Evolutionary conservation across 2,329 filamentous ascomycete genomes (phyloP), one percentile per base, ranked within the genome.

Genomic region (Cytospora piceicola): DNA sequence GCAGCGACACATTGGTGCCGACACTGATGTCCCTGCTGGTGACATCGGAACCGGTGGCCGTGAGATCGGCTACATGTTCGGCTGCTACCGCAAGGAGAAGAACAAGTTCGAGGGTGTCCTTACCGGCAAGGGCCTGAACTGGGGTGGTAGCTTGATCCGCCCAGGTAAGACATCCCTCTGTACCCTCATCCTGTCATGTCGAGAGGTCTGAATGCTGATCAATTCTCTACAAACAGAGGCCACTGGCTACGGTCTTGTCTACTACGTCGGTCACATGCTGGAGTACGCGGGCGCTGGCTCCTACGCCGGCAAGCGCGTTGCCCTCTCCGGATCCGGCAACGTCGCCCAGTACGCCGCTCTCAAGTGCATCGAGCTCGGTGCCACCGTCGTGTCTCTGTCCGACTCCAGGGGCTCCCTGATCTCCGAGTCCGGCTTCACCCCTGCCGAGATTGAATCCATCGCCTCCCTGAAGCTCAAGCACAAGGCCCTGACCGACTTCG

Each of bases 241-340:
- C 73, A 99, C 95, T 65, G 95, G 95, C 67, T 98, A 92, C 81
- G 95, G 95, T 80, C 88, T 97, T 68, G 90, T 97, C 79, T 98
- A 98, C 88, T 96, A 97, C 79, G 92, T 97, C 76, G 86, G 91
- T 73, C 92, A 96, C 85, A 97, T 97, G 94, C 94, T 98, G 76
- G 83, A 91, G 79, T 90, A 97, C 80, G 92, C 92, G 72, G 93
- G 92, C 78, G 89, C 90, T 77, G 93, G 96, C 76, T 87, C 85
- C 71, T 96, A 96, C 83, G 80, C 86, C 69, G 94, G 93, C 81
- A 98, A 98, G 88, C 90, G 90, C 67, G 95, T 98, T 65, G 92
- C 94, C 78, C 90, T 99, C 79, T 97, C 95, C 54, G 95, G 95
- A 70, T 97, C 94, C 67, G 95, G 95, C 72, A 99, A 99, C 83